phyloP scores from a whole-genome alignment of 2,329 filamentous ascomycete species.

The Rasamsonia emersonii region DNA sequence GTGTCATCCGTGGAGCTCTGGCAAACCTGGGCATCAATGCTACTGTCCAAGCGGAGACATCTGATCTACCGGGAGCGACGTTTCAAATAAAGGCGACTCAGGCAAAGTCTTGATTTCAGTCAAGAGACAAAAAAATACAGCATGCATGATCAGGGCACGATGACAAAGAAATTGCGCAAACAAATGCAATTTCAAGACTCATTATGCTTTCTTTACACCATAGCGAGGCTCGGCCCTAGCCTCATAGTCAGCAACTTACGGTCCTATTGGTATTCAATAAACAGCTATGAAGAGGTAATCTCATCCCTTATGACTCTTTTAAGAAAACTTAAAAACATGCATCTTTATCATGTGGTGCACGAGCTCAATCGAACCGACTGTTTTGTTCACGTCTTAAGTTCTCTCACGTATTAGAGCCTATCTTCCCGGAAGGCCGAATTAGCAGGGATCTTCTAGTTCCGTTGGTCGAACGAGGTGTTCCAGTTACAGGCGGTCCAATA shows the following conservation, averaged over 20 bases:
- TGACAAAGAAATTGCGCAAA: too few relatives aligned
- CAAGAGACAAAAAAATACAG: neutral
- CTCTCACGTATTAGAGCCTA: conserved; percentile 35
- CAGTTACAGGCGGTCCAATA: conserved; percentile 6
- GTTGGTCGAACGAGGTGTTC: conserved; percentile 6
- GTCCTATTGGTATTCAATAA: conserved; percentile 2
- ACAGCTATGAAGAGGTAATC: conserved; percentile 6
- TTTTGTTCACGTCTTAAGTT: too few relatives aligned
- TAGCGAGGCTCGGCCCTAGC: too few relatives aligned
- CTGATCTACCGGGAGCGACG: conserved; percentile 75
- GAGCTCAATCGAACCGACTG: conserved; percentile 11
- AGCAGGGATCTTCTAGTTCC: conserved; percentile 24
- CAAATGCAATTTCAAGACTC: too few relatives aligned
- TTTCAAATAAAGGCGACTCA: conserved; percentile 90
- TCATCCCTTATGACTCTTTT: conserved; percentile 11
- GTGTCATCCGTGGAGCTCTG: conserved; percentile 82
- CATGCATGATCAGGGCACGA: too few relatives aligned
- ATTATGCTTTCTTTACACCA: too few relatives aligned
- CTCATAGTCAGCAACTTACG: conserved; percentile 10
- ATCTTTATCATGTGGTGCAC: conserved; percentile 12
- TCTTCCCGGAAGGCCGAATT: conserved; percentile 30
- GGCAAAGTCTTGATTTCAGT: conserved; percentile 44
- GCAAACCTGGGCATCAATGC: conserved; percentile 86
- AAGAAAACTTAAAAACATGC: too few relatives aligned
- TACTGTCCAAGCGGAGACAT: conserved; percentile 83